phyloP scores from a whole-genome alignment of 495 filamentous ascomycete species.

The Jackrogersella minutella region DNA sequence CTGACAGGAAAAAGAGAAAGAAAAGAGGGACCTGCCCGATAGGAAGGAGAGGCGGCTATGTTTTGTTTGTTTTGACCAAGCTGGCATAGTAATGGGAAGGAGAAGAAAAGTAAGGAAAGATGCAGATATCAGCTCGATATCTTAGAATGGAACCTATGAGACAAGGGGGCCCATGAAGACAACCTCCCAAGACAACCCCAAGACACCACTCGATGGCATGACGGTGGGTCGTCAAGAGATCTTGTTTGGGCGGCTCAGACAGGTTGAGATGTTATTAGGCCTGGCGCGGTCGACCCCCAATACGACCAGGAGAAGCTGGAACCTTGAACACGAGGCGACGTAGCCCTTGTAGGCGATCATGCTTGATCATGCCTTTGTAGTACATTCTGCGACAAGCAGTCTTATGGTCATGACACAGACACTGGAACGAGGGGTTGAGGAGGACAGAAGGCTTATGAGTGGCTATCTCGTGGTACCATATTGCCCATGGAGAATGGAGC shows the following conservation, averaged over 20 bases:
- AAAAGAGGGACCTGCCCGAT: slow-evolving; percentile 43
- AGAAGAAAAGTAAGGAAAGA: slow-evolving; percentile 24
- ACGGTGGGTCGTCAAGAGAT: slow-evolving; percentile 37
- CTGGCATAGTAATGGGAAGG: slow-evolving; percentile 10
- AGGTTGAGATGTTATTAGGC: slow-evolving; percentile 23
- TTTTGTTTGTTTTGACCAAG: slow-evolving; percentile 29
- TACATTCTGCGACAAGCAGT: slow-evolving; percentile 29
- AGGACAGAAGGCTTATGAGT: background rate
- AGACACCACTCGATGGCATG: slow-evolving; percentile 23
- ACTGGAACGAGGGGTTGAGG: slow-evolving; percentile 20
- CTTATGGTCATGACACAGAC: slow-evolving; percentile 28
- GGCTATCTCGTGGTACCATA: background rate
- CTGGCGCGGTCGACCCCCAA: background rate
- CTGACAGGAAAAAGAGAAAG: slow-evolving; percentile 4
- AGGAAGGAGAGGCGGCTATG: slow-evolving; percentile 37
- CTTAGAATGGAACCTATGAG: slow-evolving; percentile 29
- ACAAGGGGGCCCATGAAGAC: slow-evolving; percentile 32
- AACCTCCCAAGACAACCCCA: slow-evolving; percentile 14
- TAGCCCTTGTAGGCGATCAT: slow-evolving; percentile 23
- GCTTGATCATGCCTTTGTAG: no score
- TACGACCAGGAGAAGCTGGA: slow-evolving; percentile 10
- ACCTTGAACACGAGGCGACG: slow-evolving; percentile 2
- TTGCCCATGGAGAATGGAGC: slow-evolving; percentile 2
- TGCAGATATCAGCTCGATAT: slow-evolving; percentile 29
- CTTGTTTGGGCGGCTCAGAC: slow-evolving; percentile 15